phyloP scores from a whole-genome alignment of 2,329 filamentous ascomycete genomes.

The Phialocephala sp. region DNA sequence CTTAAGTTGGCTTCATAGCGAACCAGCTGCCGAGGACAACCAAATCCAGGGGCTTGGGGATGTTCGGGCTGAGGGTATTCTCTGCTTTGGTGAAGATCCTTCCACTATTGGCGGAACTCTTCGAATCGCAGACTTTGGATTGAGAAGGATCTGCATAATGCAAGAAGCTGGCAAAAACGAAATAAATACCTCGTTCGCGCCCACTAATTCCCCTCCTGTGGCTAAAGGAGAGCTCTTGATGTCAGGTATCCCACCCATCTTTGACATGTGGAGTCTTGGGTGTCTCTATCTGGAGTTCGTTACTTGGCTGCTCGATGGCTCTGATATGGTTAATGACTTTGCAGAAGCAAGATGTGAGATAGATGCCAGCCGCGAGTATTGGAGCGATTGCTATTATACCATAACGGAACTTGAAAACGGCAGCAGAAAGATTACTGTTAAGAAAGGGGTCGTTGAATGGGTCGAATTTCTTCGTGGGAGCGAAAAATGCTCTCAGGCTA shows the following conservation, averaged over 20 bases:
- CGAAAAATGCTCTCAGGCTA: neutral
- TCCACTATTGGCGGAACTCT: no score
- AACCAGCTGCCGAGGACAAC: no score
- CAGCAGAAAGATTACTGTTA: neutral
- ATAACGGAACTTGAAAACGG: neutral
- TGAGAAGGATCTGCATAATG: no score
- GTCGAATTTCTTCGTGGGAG: neutral
- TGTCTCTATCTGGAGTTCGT: neutral
- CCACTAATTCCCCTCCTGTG: no score
- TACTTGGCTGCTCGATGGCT: neutral
- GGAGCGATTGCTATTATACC: neutral
- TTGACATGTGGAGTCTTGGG: neutral
- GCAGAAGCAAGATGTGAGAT: neutral
- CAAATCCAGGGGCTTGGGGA: no score
- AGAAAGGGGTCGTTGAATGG: neutral
- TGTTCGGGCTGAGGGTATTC: no score
- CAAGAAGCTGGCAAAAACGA: no score
- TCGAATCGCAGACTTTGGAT: no score
- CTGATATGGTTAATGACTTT: neutral
- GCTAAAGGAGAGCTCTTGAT: no score
- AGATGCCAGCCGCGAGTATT: no score
- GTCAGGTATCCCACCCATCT: neutral
- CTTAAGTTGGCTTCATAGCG: neutral
- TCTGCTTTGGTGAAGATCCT: no score
- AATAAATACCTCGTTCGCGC: no score